Evolutionary conservation across 2,329 filamentous ascomycete genomes (phyloP), one percentile per base, ranked within the genome.

Genomic region (Cadophora gregata): DNA sequence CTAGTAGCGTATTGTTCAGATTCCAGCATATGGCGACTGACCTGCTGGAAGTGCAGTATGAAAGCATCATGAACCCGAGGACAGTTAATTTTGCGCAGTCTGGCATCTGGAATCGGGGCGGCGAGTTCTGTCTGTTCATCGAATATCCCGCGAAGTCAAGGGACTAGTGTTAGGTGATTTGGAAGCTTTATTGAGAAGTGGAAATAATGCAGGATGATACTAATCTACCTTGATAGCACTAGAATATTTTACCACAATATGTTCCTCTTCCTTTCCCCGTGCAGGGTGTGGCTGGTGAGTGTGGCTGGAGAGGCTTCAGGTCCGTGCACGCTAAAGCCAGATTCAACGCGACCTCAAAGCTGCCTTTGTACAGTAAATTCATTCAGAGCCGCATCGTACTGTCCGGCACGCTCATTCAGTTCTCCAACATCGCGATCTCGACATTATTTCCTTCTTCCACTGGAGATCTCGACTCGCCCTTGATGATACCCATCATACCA

Each of bases 21-120:
- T 1, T 86, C 87, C 21, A 97, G 80, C 59, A 97, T 88, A 77
- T 97, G 93, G 36, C 83, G 85, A 79, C 99, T 99, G 67, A 98
- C 96, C 80, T 98, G 95, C 81, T 97, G 93, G 76, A 99, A 99
- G 79, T 99, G 95, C 63, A 99, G 81, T 75, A 99, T 80, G 79
- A 99, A 99, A 0, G 96, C 96, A 79, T 99, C 96, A 75, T 99
- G 96, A 0, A 96, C 96, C 77, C 99, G 96, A 0, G 93, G 91
- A 68, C 92, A 96, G 75, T 98, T 93, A 67, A 99, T 99, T 56
- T 89, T 93, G 79, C 93, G 89, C 29, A 99, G 81, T 12, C 87
- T 86, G 0, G 92, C 89, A 73, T 95, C 83, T 3, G 90, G 90
- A 69, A 98, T 93, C 67, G 91, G 88, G 42, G 89, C 86, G 0